Conservation (phyloP, 2,329 filamentous ascomycete species). For the Onygena corvina region DNA sequence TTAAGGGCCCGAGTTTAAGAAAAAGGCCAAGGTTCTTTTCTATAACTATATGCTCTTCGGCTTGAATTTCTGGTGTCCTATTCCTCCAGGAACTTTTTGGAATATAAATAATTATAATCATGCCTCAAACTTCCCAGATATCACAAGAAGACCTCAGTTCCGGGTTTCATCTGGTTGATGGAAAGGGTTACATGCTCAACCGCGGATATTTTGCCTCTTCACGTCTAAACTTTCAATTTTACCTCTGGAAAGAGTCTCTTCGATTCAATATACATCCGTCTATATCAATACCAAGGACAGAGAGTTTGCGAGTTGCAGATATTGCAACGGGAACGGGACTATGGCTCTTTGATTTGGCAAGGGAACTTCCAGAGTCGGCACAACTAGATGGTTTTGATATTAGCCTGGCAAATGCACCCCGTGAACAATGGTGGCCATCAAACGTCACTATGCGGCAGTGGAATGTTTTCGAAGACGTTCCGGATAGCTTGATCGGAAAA, state of each 20-base stretch:
- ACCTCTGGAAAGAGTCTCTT: constrained; percentile 7
- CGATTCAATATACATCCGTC: constrained; percentile 1
- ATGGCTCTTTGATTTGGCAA: constrained; percentile 3
- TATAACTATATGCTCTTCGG: not conserved
- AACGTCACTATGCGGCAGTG: constrained; percentile 2
- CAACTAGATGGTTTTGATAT: constrained; percentile 7
- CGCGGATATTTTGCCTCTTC: constrained; percentile 6
- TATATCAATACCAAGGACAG: not conserved
- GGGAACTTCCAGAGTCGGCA: not conserved
- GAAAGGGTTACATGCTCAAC: constrained; percentile 5
- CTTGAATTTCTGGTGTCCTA: not conserved
- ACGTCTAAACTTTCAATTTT: constrained; percentile 4
- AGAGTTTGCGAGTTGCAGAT: constrained; percentile 2
- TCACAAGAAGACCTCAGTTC: constrained; percentile 1
- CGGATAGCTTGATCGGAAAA: constrained; percentile 1
- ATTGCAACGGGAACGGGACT: constrained; percentile 3
- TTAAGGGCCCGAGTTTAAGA: too few relatives aligned
- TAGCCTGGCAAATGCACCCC: constrained; percentile 6
- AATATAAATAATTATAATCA: not conserved
- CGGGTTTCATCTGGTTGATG: constrained; percentile 3
- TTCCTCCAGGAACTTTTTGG: not conserved
- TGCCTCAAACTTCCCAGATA: not conserved
- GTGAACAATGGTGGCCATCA: not conserved
- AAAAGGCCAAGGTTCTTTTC: constrained; percentile 1
- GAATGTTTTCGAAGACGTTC: constrained; percentile 4